A percentile compares a stretch with the other conserved stretches of the same genome.
phyloP scores from a whole-genome alignment of 2,329 filamentous ascomycete species.

The Stagonosporopsis tanaceti region DNA sequence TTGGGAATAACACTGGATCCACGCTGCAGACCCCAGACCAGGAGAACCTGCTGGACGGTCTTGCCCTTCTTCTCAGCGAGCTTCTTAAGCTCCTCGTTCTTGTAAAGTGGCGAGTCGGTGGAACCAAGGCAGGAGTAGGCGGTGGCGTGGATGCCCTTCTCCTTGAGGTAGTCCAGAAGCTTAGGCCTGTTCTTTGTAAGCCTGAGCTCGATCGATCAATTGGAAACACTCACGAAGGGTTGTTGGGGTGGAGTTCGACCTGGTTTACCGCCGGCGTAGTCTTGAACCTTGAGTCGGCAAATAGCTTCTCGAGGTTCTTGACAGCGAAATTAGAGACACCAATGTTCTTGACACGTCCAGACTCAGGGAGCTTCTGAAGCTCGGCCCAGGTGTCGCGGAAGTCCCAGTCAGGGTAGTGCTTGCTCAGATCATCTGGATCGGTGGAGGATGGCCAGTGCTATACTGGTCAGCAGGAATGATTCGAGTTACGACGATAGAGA shows the following conservation, averaged over 20 bases:
- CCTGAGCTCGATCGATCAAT: not conserved
- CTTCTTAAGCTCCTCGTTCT: slow-evolving; percentile 68
- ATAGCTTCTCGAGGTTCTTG: slow-evolving; percentile 76
- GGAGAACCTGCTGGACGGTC: slow-evolving; percentile 76
- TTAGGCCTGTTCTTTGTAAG: slow-evolving; percentile 61
- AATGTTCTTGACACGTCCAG: slow-evolving; percentile 79
- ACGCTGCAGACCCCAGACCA: slow-evolving; percentile 82
- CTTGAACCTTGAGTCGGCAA: slow-evolving; percentile 71
- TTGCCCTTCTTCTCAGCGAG: slow-evolving; percentile 72
- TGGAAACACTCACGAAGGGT: slow-evolving; percentile 64
- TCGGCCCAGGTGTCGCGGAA: slow-evolving; percentile 81
- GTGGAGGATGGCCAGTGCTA: slow-evolving; percentile 70
- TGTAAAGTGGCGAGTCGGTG: slow-evolving; percentile 73
- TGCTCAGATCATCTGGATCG: slow-evolving; percentile 68
- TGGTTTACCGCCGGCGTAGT: slow-evolving; percentile 77
- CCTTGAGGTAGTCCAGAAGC: slow-evolving; percentile 74
- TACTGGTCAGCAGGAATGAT: slow-evolving; percentile 6
- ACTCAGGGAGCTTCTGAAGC: slow-evolving; percentile 73
- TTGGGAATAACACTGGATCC: slow-evolving; percentile 88
- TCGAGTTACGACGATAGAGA: not conserved
- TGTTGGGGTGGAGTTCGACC: slow-evolving; percentile 81
- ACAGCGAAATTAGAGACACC: slow-evolving; percentile 89
- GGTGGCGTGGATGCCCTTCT: slow-evolving; percentile 77
- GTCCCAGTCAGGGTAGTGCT: slow-evolving; percentile 79
- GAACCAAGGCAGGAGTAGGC: slow-evolving; percentile 78